phyloP scores from a whole-genome alignment of 1,139 yeast genomes.

The Yamadazyma sp. region DNA sequence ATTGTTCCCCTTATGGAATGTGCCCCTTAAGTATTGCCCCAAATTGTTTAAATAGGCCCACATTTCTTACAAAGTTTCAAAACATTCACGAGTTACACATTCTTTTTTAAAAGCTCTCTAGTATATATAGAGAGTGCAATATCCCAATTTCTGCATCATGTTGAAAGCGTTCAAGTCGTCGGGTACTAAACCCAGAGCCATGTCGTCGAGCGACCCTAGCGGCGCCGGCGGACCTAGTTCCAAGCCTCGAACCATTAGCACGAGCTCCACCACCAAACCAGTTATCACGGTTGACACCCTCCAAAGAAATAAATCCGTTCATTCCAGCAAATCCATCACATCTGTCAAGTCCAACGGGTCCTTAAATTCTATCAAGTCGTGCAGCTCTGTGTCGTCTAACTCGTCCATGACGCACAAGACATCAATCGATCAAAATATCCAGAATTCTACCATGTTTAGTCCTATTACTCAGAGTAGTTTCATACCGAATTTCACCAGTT shows the following conservation, averaged over 20 bases:
- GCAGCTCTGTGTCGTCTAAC: conserved; percentile 10
- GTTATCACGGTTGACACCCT: conserved; percentile 13
- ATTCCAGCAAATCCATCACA: conserved; percentile 10
- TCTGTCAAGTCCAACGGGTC: conserved; percentile 11
- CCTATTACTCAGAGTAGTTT: conserved; percentile 17
- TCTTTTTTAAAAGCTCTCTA: conserved; percentile 1
- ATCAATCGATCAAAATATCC: conserved; percentile 14
- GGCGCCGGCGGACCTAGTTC: conserved; percentile 1
- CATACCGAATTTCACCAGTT: conserved; percentile 25
- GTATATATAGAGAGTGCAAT: not conserved
- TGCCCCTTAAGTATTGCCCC: not conserved
- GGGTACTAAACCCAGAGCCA: not conserved
- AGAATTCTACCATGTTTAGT: conserved; percentile 12
- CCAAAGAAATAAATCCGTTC: conserved; percentile 14
- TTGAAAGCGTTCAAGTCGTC: conserved; percentile 16
- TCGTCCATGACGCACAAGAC: conserved; percentile 5
- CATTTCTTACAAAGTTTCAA: conserved; percentile 2
- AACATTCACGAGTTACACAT: conserved; percentile 11
- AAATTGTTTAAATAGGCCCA: conserved; percentile 3
- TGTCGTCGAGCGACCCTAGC: not conserved
- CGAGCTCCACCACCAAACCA: conserved; percentile 10
- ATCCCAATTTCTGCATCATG: conserved; percentile 6
- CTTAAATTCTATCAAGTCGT: conserved; percentile 8
- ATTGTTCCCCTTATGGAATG: not conserved
- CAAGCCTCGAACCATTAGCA: conserved; percentile 1